phyloP scores from a whole-genome alignment of 2,329 filamentous ascomycete species.

The Colletotrichum ledebouriae region DNA sequence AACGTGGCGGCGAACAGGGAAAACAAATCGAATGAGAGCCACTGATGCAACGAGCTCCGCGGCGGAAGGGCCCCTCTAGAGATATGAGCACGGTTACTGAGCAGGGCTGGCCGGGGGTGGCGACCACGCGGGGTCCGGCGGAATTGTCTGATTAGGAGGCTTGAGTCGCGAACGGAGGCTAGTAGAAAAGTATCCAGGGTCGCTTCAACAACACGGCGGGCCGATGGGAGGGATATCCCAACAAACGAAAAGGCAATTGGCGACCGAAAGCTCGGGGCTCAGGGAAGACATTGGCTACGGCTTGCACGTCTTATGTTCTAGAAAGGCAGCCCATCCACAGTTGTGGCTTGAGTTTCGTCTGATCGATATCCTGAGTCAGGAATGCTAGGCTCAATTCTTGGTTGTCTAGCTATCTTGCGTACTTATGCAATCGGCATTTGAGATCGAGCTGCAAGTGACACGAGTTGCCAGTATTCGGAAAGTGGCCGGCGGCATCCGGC shows the following conservation, averaged over 20 bases:
- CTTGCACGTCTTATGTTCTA: neutral
- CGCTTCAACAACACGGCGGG: too few species aligned
- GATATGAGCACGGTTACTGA: too few species aligned
- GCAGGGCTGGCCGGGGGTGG: too few species aligned
- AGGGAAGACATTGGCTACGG: neutral
- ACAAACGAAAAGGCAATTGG: neutral
- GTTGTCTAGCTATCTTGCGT: neutral
- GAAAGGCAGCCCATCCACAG: neutral
- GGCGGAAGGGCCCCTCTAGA: too few species aligned
- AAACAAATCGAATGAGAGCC: neutral
- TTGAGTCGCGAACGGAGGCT: neutral
- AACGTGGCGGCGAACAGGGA: neutral
- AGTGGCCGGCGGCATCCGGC: neutral
- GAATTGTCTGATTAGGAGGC: neutral
- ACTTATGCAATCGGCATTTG: conserved; percentile 31
- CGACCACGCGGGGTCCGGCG: too few species aligned
- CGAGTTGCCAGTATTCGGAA: neutral
- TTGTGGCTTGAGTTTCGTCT: neutral
- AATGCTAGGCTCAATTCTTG: neutral
- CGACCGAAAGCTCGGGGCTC: conserved; percentile 8
- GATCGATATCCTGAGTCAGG: neutral
- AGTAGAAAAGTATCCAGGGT: too few species aligned
- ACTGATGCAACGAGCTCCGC: too few species aligned
- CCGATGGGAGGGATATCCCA: neutral
- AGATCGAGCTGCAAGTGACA: neutral